A percentile compares a stretch with the other conserved stretches of the same genome.
These are phyloP conservation scores for Psilocybe mexicana DNA, from an alignment of 1,284 basidiomycete species.

Conservation along the genomic window DNA sequence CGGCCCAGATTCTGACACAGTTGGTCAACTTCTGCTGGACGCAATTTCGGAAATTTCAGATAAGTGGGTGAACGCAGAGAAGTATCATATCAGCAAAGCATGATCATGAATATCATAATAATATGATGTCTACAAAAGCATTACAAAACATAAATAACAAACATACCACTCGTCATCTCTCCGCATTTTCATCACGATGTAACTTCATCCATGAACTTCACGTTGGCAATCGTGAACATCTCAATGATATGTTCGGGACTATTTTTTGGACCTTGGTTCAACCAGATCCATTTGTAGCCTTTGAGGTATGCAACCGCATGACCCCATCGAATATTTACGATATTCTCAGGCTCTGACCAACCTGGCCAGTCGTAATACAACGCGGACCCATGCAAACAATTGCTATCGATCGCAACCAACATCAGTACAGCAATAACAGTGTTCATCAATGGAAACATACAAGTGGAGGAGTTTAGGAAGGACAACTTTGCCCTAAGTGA, in stretches of 20 bases:
- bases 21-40: slow-evolving; percentile 47
- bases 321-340: slow-evolving; percentile 43
- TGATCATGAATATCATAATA: slow-evolving; percentile 19
- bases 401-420: slow-evolving; percentile 29
- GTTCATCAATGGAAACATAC: slow-evolving; percentile 30
- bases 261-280: slow-evolving; percentile 33
- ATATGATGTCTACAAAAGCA: not conserved
- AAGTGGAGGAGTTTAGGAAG: slow-evolving; percentile 51
- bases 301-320: slow-evolving; percentile 43
- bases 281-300: slow-evolving; percentile 53
- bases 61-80: slow-evolving; percentile 68
- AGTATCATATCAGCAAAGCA: slow-evolving; percentile 52
- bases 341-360: slow-evolving; percentile 42
- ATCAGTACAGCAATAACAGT: not conserved
- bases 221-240: slow-evolving; percentile 20
- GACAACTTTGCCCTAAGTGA: slow-evolving; percentile 33
- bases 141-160: not conserved
- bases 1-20: slow-evolving; percentile 46
- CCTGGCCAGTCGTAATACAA: slow-evolving; percentile 47
- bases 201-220: slow-evolving; percentile 27
- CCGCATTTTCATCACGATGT: slow-evolving; percentile 4
- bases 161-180: not conserved
- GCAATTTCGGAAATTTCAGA: slow-evolving; percentile 60
- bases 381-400: slow-evolving; percentile 43
- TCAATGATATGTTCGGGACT: slow-evolving; percentile 19